Evolutionary conservation across 2,329 filamentous ascomycete genomes (phyloP).

Genomic region (Lachnellula suecica): DNA sequence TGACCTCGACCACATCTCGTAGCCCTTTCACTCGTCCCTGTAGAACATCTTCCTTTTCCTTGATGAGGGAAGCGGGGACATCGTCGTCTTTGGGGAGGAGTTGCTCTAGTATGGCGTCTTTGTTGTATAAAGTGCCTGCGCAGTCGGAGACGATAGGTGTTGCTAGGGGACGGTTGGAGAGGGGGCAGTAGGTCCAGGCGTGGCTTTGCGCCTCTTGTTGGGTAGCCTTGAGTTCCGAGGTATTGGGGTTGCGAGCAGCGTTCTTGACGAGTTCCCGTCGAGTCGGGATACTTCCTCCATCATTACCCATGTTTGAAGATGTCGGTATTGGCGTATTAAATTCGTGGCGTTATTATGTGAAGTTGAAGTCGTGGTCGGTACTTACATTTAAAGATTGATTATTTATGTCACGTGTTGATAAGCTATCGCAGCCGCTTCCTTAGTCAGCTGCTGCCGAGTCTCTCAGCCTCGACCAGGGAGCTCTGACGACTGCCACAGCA

Average conservation of each 20-base stretch:
- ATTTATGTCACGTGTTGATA: too few relatives aligned
- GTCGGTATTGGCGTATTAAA: background rate
- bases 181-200: conserved; percentile 81
- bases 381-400: too few relatives aligned
- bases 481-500: background rate
- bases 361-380: background rate
- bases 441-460: too few relatives aligned
- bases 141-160: conserved; percentile 77
- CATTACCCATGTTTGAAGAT: conserved; percentile 76
- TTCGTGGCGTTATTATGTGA: background rate
- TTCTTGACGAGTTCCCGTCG: conserved; percentile 95
- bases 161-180: conserved; percentile 74
- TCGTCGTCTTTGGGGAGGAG: conserved; percentile 55
- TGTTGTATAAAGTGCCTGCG: conserved; percentile 86
- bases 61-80: conserved; percentile 37
- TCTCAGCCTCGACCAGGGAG: too few relatives aligned
- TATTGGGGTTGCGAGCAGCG: conserved; percentile 77
- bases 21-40: conserved; percentile 70
- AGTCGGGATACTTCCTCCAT: conserved; percentile 94
- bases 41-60: conserved; percentile 61
- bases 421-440: too few relatives aligned
- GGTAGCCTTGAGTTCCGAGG: conserved; percentile 85
- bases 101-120: conserved; percentile 79
- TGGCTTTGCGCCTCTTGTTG: conserved; percentile 83
- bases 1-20: conserved; percentile 83